A percentile compares a stretch with the other conserved stretches of the same genome.
phyloP scores from a whole-genome alignment of 2,329 filamentous ascomycete species.

The Zelopaecilomyces penicillatus region DNA sequence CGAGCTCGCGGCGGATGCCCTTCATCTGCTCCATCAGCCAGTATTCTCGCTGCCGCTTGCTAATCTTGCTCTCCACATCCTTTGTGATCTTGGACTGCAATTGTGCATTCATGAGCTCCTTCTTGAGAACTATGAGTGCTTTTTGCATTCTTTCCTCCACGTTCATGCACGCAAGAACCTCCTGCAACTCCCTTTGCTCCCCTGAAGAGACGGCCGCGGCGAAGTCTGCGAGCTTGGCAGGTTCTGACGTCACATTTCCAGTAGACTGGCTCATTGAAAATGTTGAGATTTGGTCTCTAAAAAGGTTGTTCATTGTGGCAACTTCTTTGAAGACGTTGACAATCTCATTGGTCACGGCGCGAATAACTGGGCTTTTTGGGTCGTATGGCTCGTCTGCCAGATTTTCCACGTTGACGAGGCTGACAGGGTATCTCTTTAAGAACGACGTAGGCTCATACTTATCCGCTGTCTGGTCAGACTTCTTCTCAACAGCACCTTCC shows the following conservation, averaged over 20 bases:
- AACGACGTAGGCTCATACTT: slow-evolving; percentile 85
- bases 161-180: slow-evolving; percentile 80
- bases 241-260: slow-evolving; percentile 90
- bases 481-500: slow-evolving; percentile 61
- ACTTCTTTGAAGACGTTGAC: slow-evolving; percentile 99
- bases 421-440: slow-evolving; percentile 83
- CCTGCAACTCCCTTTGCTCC: slow-evolving; percentile 84
- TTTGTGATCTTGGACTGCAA: slow-evolving; percentile 95
- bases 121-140: slow-evolving; percentile 86
- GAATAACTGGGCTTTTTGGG: slow-evolving; percentile 79
- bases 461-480: slow-evolving; percentile 39
- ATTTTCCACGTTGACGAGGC: slow-evolving; percentile 92
- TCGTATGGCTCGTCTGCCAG: slow-evolving; percentile 82
- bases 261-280: slow-evolving; percentile 94
- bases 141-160: slow-evolving; percentile 90
- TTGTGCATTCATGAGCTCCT: slow-evolving; percentile 96
- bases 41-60: slow-evolving; percentile 94
- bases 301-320: slow-evolving; percentile 84
- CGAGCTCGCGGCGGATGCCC: slow-evolving; percentile 88
- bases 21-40: slow-evolving; percentile 99
- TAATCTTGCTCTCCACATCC: slow-evolving; percentile 95
- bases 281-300: slow-evolving; percentile 93
- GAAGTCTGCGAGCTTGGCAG: slow-evolving; percentile 91
- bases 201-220: slow-evolving; percentile 94
- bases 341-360: slow-evolving; percentile 92